These are phyloP conservation scores for Ogataea hybrid DNA, from an alignment of 1,139 yeast genomes.

Conservation along the genomic window DNA sequence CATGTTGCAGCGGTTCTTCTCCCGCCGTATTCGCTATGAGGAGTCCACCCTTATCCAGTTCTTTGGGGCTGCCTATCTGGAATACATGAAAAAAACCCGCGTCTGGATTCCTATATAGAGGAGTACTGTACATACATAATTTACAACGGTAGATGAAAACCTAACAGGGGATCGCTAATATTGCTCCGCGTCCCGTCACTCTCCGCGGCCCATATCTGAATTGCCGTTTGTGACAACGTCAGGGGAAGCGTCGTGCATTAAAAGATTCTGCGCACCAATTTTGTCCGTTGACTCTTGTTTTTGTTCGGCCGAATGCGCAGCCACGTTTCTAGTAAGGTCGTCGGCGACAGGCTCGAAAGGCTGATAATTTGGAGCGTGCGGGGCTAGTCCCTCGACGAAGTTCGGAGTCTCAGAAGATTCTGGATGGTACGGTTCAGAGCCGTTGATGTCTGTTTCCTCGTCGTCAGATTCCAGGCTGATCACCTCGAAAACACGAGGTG, in stretches of 20 bases:
- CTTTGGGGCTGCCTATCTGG: constrained; percentile 63
- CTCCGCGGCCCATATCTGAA: background rate
- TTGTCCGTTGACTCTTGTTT: background rate
- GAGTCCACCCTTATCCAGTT: constrained; percentile 63
- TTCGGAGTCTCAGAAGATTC: no score
- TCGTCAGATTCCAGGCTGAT: constrained; percentile 1
- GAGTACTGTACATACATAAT: background rate
- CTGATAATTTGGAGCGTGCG: no score
- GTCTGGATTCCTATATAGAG: constrained; percentile 62
- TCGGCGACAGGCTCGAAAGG: no score
- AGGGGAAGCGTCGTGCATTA: background rate
- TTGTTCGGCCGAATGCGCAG: background rate
- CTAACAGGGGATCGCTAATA: constrained; percentile 7
- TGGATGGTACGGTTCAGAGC: background rate
- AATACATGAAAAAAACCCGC: constrained; percentile 49
- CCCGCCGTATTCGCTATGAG: constrained; percentile 62
- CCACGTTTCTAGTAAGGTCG: no score
- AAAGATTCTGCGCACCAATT: background rate
- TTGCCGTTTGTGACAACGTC: background rate
- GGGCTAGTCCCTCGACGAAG: no score
- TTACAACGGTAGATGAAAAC: constrained; percentile 15
- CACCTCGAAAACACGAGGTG: background rate
- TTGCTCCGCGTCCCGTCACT: background rate
- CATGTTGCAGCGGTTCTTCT: constrained; percentile 67
- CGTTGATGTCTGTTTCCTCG: background rate